Base-by-base conservation (phyloP, 768 basidiomycete genomes). In the Pholiota molesta region DNA sequence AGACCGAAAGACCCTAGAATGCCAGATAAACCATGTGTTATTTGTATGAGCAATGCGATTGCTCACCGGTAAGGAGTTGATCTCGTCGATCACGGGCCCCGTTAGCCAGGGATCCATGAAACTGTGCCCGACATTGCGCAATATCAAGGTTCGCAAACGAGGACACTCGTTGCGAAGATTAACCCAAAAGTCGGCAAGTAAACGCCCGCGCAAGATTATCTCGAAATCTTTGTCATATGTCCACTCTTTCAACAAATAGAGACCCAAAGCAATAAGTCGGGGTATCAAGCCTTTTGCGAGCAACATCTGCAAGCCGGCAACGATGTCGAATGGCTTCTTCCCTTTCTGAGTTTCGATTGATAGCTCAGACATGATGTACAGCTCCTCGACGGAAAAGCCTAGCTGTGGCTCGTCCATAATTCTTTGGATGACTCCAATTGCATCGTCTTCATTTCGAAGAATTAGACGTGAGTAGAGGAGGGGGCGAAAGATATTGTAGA, bases 401-500 rank as follows among this genome's bases (percentile, higher is more conserved):
- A 59, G 40, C 10, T 55, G 26, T 3, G 51, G 52, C 5, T 59
- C 62, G 10, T 31, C 57, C 11, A 59, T 21, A 10, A 63, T 6
- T n/a, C 40, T 56, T 44, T 60, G 51, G 2, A 66, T 1, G 11
- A 63, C 37, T 6, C 10, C 7, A 3, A 60, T 23, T 5, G 61
- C 59, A n/a, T 58, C 49, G 2, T 47, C 40, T 55, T 62, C 65
- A 31, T 35, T 62, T 49, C 42, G 60, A 42, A 42, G 40, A 17
- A 42, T 42, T 3, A 42, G 40, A 42, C 40, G 40, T 13, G 40
- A 42, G 16, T 42, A 42, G 16, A 42, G 40, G 3, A 42, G 2
- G 5, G 40, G 40, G 16, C 5, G 16, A 2, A 42, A 9, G 40
- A 42, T 16, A 19, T 42, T 3, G 6, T 42, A 7, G 40, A 42